phyloP scores from a whole-genome alignment of 1,139 yeast species.

The Candida sp. region DNA sequence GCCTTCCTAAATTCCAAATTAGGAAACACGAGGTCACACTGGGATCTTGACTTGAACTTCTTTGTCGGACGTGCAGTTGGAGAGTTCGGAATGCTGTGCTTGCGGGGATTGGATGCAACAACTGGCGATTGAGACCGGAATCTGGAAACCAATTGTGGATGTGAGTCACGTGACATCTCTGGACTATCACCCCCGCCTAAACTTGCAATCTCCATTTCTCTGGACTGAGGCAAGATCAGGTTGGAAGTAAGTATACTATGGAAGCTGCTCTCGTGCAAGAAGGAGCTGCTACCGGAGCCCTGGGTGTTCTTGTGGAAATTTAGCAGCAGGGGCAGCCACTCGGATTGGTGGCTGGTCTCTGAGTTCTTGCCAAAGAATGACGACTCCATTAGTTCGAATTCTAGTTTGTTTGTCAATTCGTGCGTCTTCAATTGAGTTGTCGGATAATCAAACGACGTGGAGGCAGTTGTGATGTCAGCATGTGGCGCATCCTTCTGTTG shows the following conservation, averaged over 20 bases:
- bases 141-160: background rate
- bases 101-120: background rate
- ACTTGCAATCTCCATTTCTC: constrained; percentile 1
- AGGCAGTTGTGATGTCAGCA: background rate
- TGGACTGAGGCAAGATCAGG: constrained; percentile 6
- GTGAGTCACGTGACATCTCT: background rate
- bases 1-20: constrained; percentile 12
- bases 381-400: constrained; percentile 10
- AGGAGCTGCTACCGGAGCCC: background rate
- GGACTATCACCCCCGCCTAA: background rate
- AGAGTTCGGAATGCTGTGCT: background rate
- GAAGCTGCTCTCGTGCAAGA: constrained; percentile 2
- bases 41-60: constrained; percentile 15
- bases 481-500: background rate
- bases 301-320: background rate
- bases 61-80: constrained; percentile 7
- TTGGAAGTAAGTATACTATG: constrained; percentile 2
- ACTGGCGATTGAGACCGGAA: background rate
- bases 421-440: constrained; percentile 12
- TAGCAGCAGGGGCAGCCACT: background rate
- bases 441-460: constrained; percentile 10
- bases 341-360: background rate
- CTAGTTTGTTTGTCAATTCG: constrained; percentile 16
- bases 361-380: constrained; percentile 5
- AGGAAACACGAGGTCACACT: constrained; percentile 17